phyloP scores from a whole-genome alignment of 2,329 filamentous ascomycete species.

The Apiospora malaysiana region DNA sequence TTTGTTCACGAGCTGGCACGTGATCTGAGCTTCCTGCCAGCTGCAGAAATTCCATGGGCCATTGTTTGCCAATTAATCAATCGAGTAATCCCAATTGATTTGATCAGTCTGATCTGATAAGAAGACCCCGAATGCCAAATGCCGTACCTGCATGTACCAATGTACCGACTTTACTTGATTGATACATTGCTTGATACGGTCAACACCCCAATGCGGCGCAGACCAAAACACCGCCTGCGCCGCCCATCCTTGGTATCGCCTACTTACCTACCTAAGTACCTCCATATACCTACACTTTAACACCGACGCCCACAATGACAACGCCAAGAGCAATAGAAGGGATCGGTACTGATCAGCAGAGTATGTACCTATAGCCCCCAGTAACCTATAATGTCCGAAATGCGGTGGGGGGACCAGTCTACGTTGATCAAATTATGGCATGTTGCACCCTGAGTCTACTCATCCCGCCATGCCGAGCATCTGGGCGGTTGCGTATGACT shows the following conservation, averaged over 20 bases:
- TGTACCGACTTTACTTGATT: background rate
- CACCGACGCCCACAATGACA: background rate
- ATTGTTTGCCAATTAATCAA: background rate
- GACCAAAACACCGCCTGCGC: background rate
- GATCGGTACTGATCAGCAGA: too few species aligned
- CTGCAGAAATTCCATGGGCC: background rate
- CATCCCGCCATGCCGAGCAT: background rate
- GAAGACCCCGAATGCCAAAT: background rate
- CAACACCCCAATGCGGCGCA: background rate
- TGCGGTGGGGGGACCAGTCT: background rate
- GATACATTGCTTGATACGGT: too few species aligned
- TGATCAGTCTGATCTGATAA: constrained; percentile 7
- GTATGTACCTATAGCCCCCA: too few species aligned
- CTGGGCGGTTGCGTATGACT: background rate
- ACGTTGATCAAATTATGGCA: background rate
- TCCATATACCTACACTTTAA: background rate
- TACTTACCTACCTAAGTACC: background rate
- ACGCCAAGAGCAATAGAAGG: background rate
- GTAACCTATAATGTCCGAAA: background rate
- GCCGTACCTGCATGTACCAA: constrained; percentile 18
- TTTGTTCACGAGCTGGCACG: constrained; percentile 1
- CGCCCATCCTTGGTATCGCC: background rate
- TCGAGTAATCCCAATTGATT: background rate
- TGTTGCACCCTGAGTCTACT: background rate
- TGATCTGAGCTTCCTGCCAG: background rate